phyloP scores from a whole-genome alignment of 192 early-diverging fungal genomes.

The Phlyctochytrium planicorne region DNA sequence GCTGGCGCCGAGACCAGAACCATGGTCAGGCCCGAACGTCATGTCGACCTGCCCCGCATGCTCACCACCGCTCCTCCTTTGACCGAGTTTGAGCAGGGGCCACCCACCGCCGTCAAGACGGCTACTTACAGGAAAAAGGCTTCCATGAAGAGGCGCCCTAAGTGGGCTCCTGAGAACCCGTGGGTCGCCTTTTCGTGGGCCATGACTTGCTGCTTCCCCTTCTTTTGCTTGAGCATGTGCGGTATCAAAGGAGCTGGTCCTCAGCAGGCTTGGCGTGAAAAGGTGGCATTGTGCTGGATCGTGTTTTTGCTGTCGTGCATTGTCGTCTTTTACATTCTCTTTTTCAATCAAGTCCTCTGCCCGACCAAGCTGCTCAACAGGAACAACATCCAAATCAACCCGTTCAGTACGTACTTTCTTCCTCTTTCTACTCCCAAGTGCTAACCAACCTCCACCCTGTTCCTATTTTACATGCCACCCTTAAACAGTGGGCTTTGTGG shows the following conservation, averaged over 20 bases:
- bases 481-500: slow-evolving; percentile 12
- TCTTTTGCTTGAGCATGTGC: slow-evolving; percentile 15
- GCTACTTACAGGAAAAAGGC: no score
- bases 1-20: neutral
- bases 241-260: slow-evolving; percentile 31
- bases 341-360: slow-evolving; percentile 63
- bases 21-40: neutral
- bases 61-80: neutral
- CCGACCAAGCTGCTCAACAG: neutral
- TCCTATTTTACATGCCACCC: neutral
- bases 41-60: slow-evolving; percentile 1
- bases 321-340: slow-evolving; percentile 62
- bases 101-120: neutral
- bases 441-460: neutral
- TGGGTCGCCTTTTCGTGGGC: slow-evolving; percentile 38
- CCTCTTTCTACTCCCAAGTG: neutral
- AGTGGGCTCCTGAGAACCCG: slow-evolving; percentile 1
- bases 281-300: slow-evolving; percentile 27
- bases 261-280: slow-evolving; percentile 59
- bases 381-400: slow-evolving; percentile 5
- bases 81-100: neutral
- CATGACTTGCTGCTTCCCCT: slow-evolving; percentile 43
- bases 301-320: slow-evolving; percentile 21
- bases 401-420: neutral
- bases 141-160: neutral